Evolutionary conservation across 768 basidiomycete genomes (phyloP).

Genomic region (Suillus lakei): DNA sequence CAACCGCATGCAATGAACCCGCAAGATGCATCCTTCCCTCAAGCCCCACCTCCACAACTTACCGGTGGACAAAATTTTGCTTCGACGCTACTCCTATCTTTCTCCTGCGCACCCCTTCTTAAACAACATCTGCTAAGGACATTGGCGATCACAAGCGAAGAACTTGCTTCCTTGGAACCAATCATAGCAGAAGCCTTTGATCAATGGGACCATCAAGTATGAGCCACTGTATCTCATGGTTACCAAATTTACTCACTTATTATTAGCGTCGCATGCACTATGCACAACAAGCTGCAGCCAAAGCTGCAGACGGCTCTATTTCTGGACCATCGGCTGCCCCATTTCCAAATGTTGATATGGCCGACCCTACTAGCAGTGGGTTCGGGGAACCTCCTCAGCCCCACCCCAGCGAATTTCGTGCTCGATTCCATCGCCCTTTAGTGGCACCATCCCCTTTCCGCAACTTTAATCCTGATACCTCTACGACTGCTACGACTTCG

Average conservation of each 20-base stretch:
- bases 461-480: constrained; percentile 33
- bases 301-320: constrained; percentile 32
- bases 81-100: constrained; percentile 74
- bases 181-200: constrained; percentile 87
- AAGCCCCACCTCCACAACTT: constrained; percentile 44
- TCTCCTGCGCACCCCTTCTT: constrained; percentile 73
- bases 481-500: constrained; percentile 35
- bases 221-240: constrained; percentile 25
- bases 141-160: constrained; percentile 77
- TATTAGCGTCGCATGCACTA: constrained; percentile 53
- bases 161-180: constrained; percentile 77
- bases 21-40: constrained; percentile 69
- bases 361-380: constrained; percentile 32
- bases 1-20: constrained; percentile 39
- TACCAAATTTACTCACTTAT: constrained; percentile 1
- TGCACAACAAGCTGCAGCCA: constrained; percentile 41
- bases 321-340: constrained; percentile 31
- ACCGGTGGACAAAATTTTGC: constrained; percentile 80
- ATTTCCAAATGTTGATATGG: constrained; percentile 37
- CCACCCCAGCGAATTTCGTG: constrained; percentile 60
- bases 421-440: constrained; percentile 66
- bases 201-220: constrained; percentile 82
- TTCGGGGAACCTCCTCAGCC: constrained; percentile 36
- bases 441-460: constrained; percentile 65
- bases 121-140: constrained; percentile 78